phyloP scores from a whole-genome alignment of 495 filamentous ascomycete species.

The Xylaria venustula region DNA sequence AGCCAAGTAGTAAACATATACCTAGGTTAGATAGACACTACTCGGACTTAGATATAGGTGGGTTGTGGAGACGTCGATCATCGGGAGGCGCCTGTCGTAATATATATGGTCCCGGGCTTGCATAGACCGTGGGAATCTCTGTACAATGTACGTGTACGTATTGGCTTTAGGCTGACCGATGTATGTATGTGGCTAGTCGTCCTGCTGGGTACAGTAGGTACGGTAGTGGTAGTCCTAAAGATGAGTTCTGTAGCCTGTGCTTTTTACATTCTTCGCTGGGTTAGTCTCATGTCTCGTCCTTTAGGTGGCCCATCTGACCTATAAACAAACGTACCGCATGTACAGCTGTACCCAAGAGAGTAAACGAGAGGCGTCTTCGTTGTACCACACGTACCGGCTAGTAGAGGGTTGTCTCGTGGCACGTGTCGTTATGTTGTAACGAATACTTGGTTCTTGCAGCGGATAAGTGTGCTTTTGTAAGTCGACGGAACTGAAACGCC shows the following conservation, averaged over 20 bases:
- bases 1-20: slow-evolving; percentile 5
- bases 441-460: slow-evolving; percentile 10
- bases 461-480: slow-evolving; percentile 2
- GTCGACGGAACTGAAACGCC: slow-evolving; percentile 14
- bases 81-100: slow-evolving; percentile 31
- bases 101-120: slow-evolving; percentile 28
- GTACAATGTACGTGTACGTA: slow-evolving; percentile 1
- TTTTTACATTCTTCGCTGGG: slow-evolving; percentile 4
- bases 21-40: slow-evolving; percentile 19
- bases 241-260: slow-evolving; percentile 6
- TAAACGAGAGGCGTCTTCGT: slow-evolving; percentile 3
- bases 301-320: slow-evolving; percentile 7
- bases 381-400: slow-evolving; percentile 6
- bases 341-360: background rate
- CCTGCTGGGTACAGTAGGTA: slow-evolving; percentile 4
- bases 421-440: slow-evolving; percentile 13
- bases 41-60: slow-evolving; percentile 13
- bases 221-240: slow-evolving; percentile 5
- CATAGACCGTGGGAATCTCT: slow-evolving; percentile 18
- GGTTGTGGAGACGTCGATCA: slow-evolving; percentile 34
- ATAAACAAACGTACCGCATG: slow-evolving; percentile 8
- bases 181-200: slow-evolving; percentile 10
- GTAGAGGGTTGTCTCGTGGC: slow-evolving; percentile 8
- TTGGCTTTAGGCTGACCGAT: slow-evolving; percentile 14
- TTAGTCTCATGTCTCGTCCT: slow-evolving; percentile 5